Percentiles rank a stretch among this genome's conserved stretches.
These are phyloP conservation scores for Umbelopsis sp. DNA, from an alignment of 192 early-diverging fungal genomes.

Conservation along the genomic window DNA sequence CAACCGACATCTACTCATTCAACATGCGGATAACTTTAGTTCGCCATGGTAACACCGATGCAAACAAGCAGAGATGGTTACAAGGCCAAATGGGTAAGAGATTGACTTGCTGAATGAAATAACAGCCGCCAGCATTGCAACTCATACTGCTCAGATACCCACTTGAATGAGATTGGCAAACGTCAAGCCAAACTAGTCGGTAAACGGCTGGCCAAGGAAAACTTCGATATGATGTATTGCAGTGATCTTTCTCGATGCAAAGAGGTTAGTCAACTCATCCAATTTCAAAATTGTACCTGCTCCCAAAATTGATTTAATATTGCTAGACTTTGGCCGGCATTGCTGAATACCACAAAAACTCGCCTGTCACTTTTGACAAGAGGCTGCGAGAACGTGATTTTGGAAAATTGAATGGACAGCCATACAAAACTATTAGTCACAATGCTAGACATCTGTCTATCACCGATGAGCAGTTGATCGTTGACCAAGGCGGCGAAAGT, in stretches of 20 bases:
- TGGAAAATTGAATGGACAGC: conserved; percentile 24
- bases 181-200: conserved; percentile 29
- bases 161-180: conserved; percentile 20
- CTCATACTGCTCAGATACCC: conserved; percentile 26
- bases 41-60: conserved; percentile 42
- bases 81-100: conserved; percentile 36
- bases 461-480: conserved; percentile 2
- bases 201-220: conserved; percentile 20
- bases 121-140: background rate
- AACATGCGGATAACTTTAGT: conserved; percentile 29
- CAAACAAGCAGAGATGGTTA: conserved; percentile 30
- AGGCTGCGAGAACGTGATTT: conserved; percentile 28
- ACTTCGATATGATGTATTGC: conserved; percentile 27
- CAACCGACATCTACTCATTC: background rate
- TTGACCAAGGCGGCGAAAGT: conserved; percentile 24
- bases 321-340: conserved; percentile 30
- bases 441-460: background rate
- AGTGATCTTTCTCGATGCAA: conserved; percentile 32
- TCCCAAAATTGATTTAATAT: background rate
- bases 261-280: conserved; percentile 18
- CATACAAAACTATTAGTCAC: background rate
- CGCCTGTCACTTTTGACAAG: background rate
- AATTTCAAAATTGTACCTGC: background rate
- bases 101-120: background rate
- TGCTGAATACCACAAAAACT: conserved; percentile 2